phyloP scores from a whole-genome alignment of 768 basidiomycete species.

The Xerocomellus intermedius region DNA sequence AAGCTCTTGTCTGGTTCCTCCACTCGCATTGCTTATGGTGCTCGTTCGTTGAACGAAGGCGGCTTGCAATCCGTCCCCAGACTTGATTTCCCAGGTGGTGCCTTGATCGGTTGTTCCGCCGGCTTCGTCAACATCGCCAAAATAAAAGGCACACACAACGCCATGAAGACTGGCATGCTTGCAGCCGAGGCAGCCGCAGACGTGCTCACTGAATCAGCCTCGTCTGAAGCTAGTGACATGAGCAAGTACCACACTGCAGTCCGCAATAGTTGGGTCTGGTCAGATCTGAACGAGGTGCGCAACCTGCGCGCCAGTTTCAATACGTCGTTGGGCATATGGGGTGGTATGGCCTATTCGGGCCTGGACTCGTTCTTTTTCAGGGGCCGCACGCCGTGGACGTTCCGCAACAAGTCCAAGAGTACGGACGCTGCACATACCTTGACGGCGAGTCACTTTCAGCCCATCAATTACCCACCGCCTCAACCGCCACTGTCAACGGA shows the following conservation, averaged over 20 bases:
- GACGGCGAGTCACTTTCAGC: conserved; percentile 60
- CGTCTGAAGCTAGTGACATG: conserved; percentile 71
- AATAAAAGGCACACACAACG: conserved; percentile 98
- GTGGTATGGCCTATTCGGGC: conserved; percentile 87
- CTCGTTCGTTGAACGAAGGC: conserved; percentile 87
- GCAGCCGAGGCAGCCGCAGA: conserved; percentile 87
- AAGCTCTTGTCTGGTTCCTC: conserved; percentile 70
- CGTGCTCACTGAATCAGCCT: conserved; percentile 39
- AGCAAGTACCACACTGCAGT: conserved; percentile 67
- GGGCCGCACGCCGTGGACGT: conserved; percentile 91
- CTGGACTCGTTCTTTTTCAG: conserved; percentile 81
- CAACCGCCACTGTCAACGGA: conserved; percentile 92
- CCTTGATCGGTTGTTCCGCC: conserved; percentile 91
- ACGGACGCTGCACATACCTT: conserved; percentile 73
- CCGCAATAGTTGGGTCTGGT: conserved; percentile 78
- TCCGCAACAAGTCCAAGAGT: conserved; percentile 55
- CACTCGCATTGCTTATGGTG: conserved; percentile 87
- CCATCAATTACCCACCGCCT: conserved; percentile 83
- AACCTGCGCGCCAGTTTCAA: conserved; percentile 91
- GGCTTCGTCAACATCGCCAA: conserved; percentile 96
- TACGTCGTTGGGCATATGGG: conserved; percentile 74
- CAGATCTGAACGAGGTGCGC: conserved; percentile 85
- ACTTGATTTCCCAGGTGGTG: conserved; percentile 90
- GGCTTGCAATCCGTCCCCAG: conserved; percentile 89
- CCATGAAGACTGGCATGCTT: conserved; percentile 98